Evolutionary conservation across 2,329 filamentous ascomycete genomes (phyloP).

Genomic region (Xylaria sp.): DNA sequence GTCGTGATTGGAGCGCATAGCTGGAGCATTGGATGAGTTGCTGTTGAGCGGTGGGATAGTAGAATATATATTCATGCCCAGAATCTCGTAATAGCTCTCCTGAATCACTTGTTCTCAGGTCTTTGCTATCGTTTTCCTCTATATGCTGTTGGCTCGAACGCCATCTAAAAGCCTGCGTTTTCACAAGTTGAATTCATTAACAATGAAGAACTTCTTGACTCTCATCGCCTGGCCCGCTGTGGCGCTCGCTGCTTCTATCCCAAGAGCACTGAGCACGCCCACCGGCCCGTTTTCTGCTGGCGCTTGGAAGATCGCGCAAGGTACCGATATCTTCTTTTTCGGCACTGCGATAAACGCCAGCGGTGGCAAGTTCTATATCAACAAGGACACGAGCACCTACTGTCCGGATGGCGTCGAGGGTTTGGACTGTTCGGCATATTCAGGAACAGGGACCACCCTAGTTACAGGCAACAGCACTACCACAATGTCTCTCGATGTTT

Average conservation of each 20-base stretch:
- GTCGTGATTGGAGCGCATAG: conserved; percentile 2
- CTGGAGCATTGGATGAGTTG: neutral
- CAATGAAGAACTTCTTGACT: conserved; percentile 28
- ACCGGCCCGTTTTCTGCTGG: conserved; percentile 35
- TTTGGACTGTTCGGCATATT: conserved; percentile 37
- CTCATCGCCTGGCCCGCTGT: conserved; percentile 22
- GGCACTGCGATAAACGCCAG: conserved; percentile 39
- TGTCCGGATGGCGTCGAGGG: conserved; percentile 33
- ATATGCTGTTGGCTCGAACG: neutral
- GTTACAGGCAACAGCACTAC: conserved; percentile 29
- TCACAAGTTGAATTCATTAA: neutral
- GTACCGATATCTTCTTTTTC: conserved; percentile 21
- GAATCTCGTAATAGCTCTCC: neutral
- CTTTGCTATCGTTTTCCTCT: neutral
- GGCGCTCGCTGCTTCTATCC: conserved; percentile 18
- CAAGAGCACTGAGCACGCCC: neutral
- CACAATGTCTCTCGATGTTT: conserved; percentile 32
- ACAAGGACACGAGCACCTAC: conserved; percentile 37
- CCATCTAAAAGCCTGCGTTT: neutral
- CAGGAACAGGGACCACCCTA: conserved; percentile 36
- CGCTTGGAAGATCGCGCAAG: conserved; percentile 30
- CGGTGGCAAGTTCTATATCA: conserved; percentile 42
- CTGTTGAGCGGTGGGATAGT: neutral
- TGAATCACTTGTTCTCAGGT: neutral
- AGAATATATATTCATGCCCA: conserved; percentile 13